Evolutionary conservation across 2,329 filamentous ascomycete species (phyloP).

Genomic region (Neoarthrinium moseri): DNA sequence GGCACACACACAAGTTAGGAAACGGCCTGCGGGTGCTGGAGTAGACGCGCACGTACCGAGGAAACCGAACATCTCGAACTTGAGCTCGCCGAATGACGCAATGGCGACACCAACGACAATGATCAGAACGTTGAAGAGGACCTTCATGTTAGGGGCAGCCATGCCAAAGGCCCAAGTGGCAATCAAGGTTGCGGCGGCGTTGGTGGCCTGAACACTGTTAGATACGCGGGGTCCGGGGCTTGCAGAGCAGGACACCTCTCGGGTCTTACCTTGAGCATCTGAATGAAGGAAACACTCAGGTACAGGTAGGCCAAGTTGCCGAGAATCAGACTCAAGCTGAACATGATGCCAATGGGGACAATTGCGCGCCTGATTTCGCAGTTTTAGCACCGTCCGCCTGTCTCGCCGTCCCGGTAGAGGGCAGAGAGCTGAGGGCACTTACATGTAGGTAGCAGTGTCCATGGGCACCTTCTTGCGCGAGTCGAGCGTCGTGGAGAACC

Average conservation of each 20-base stretch:
- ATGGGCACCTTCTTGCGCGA: constrained; percentile 62
- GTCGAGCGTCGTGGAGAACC: constrained; percentile 62
- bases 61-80: constrained; percentile 66
- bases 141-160: constrained; percentile 44
- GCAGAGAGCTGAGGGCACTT: constrained; percentile 3
- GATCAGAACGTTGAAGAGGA: constrained; percentile 48
- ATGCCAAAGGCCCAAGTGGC: constrained; percentile 60
- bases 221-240: constrained; percentile 18
- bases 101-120: constrained; percentile 54
- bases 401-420: neutral
- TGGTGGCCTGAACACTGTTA: constrained; percentile 49
- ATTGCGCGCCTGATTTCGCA: constrained; percentile 46
- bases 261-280: constrained; percentile 67
- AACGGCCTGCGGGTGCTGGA: too few species aligned
- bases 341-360: constrained; percentile 66
- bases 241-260: constrained; percentile 5
- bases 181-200: constrained; percentile 66
- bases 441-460: constrained; percentile 59
- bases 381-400: neutral
- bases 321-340: constrained; percentile 65
- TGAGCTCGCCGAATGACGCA: constrained; percentile 63
- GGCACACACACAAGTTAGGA: too few species aligned
- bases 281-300: constrained; percentile 67
- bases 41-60: constrained; percentile 27
- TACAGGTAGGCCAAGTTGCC: constrained; percentile 70